phyloP scores from a whole-genome alignment of 2,329 filamentous ascomycete genomes.

The Myriosclerotinia duriaeana region DNA sequence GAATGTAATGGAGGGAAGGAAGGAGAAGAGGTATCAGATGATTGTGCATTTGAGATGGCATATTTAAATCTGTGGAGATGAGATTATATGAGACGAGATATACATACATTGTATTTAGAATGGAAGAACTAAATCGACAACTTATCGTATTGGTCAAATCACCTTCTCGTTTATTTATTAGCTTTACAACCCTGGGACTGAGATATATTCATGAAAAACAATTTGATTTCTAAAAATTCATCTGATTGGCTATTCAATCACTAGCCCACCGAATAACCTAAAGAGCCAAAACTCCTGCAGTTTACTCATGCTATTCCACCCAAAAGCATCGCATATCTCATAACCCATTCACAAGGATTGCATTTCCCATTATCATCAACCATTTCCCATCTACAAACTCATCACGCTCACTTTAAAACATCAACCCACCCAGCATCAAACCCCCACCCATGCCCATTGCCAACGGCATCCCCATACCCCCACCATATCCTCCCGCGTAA shows the following conservation, averaged over 20 bases:
- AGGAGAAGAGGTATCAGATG: neutral
- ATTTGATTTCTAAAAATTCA: neutral
- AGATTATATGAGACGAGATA: neutral
- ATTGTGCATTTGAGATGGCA: neutral
- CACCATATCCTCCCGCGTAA: conserved; percentile 47
- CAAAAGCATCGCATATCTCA: neutral
- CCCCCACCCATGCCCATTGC: conserved; percentile 49
- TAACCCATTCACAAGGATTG: neutral
- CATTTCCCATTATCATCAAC: neutral
- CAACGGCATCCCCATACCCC: conserved; percentile 48
- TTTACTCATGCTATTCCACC: neutral
- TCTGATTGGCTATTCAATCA: neutral
- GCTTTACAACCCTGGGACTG: neutral
- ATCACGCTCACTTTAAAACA: conserved; percentile 33
- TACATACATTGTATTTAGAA: neutral
- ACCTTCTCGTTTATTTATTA: neutral
- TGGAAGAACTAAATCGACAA: neutral
- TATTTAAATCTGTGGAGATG: neutral
- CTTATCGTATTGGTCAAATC: neutral
- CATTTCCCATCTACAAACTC: neutral
- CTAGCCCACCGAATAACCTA: too few relatives aligned
- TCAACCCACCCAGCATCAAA: conserved; percentile 47
- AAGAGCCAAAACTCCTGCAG: neutral
- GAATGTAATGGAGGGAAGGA: neutral
- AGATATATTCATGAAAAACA: neutral